Percentiles rank a stretch among this genome's conserved stretches.
These are phyloP conservation scores for Pulicaria dysenterica DNA, from an alignment of 129 eudicot genomes.

Conservation along the genomic window DNA sequence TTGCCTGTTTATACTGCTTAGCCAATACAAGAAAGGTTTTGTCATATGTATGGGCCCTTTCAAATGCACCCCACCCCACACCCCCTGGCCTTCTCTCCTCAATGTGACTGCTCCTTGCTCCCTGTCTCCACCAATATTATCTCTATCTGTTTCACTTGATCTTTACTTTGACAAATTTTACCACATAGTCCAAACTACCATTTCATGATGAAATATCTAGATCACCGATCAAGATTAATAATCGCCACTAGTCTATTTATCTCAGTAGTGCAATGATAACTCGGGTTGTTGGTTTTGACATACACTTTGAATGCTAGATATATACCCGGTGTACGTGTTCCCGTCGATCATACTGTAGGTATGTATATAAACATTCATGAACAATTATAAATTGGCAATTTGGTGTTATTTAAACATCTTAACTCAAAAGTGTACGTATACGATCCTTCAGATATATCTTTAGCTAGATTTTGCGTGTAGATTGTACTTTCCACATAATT, in stretches of 20 bases:
- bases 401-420: conserved; percentile 14
- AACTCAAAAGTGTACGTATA: background rate
- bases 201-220: too few relatives aligned
- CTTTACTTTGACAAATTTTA: conserved; percentile 34
- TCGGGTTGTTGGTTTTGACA: conserved; percentile 37
- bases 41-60: conserved; percentile 47
- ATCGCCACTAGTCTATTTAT: conserved; percentile 7
- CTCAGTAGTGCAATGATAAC: conserved; percentile 25
- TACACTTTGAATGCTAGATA: conserved; percentile 19
- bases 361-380: conserved; percentile 7
- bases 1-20: conserved; percentile 47
- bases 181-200: conserved; percentile 30
- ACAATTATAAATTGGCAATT: background rate
- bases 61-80: conserved; percentile 23
- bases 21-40: conserved; percentile 38
- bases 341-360: conserved; percentile 6
- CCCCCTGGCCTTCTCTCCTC: background rate
- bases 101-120: conserved; percentile 35
- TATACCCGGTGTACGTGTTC: background rate
- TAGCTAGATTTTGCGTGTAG: conserved; percentile 3
- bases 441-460: conserved; percentile 5
- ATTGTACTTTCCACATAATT: conserved; percentile 11
- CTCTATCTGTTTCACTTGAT: conserved; percentile 26
- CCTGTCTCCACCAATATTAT: conserved; percentile 37
- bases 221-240: background rate